phyloP scores from a whole-genome alignment of 2,329 filamentous ascomycete species.

The Emmonsia crescens region DNA sequence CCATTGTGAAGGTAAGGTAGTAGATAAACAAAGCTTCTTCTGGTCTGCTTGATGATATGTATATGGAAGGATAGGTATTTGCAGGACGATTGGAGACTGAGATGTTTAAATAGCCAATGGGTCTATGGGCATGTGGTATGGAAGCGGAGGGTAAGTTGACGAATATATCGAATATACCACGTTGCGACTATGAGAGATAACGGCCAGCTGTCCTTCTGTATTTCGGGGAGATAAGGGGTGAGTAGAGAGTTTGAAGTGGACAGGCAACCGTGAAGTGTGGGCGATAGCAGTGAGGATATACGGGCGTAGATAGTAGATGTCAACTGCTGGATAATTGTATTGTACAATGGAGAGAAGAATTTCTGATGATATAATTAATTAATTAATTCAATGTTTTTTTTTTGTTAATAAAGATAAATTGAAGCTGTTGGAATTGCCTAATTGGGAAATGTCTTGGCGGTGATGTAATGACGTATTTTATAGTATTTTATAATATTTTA shows the following conservation, averaged over 20 bases:
- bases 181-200: neutral
- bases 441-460: neutral
- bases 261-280: no score
- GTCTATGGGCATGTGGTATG: neutral
- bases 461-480: neutral
- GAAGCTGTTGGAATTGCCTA: neutral
- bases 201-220: slow-evolving; percentile 4
- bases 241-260: no score
- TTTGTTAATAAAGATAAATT: no score
- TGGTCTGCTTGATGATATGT: neutral
- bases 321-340: no score
- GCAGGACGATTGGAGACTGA: neutral
- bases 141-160: neutral
- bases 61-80: neutral
- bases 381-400: neutral
- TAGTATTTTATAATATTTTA: neutral
- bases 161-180: neutral
- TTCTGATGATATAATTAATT: no score
- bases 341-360: no score
- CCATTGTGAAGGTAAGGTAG: neutral
- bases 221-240: neutral
- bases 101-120: neutral
- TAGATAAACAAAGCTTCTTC: no score
- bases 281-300: no score
- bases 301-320: no score